A percentile compares a stretch with the other conserved stretches of the same genome.
These are phyloP conservation scores for Hirsutella minnesotensis DNA, from an alignment of 2,329 filamentous ascomycete genomes.

Conservation along the genomic window DNA sequence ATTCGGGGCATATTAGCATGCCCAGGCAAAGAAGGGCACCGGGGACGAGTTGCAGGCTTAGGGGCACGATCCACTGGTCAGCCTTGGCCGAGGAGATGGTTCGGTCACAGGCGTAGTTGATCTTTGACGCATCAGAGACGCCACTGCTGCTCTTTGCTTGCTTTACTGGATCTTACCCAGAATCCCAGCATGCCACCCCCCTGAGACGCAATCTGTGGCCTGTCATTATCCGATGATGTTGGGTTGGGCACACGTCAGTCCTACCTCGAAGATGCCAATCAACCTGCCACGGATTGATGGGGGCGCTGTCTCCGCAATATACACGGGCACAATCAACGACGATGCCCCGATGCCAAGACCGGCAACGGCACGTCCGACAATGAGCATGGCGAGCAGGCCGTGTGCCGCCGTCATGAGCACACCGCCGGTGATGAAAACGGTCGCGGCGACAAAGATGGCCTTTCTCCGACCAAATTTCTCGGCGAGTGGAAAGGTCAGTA, in stretches of 20 bases:
- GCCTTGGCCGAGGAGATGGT: too few species aligned
- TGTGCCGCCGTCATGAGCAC: constrained; percentile 20
- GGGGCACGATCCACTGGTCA: too few species aligned
- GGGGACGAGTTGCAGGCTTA: too few species aligned
- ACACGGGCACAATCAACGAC: constrained; percentile 33
- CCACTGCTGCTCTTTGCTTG: too few species aligned
- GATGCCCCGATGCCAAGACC: constrained; percentile 40
- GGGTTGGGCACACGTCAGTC: background rate
- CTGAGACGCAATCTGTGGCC: constrained; percentile 13
- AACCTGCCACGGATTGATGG: constrained; percentile 38
- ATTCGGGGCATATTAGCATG: too few species aligned
- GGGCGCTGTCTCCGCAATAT: constrained; percentile 30
- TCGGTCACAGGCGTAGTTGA: too few species aligned
- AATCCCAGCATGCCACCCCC: constrained; percentile 25
- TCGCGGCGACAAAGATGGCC: constrained; percentile 30
- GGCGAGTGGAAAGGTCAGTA: constrained; percentile 31
- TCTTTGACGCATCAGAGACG: too few species aligned
- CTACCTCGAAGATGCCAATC: constrained; percentile 36
- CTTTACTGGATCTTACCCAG: constrained; percentile 16
- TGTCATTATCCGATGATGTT: background rate
- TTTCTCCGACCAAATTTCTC: constrained; percentile 34
- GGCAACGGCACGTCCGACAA: constrained; percentile 36
- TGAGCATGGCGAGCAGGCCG: constrained; percentile 18
- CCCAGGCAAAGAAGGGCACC: too few species aligned
- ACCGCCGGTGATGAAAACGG: constrained; percentile 27